Evolutionary conservation across 2,329 filamentous ascomycete species (phyloP).

Genomic region (Colletotrichum gigasporum): DNA sequence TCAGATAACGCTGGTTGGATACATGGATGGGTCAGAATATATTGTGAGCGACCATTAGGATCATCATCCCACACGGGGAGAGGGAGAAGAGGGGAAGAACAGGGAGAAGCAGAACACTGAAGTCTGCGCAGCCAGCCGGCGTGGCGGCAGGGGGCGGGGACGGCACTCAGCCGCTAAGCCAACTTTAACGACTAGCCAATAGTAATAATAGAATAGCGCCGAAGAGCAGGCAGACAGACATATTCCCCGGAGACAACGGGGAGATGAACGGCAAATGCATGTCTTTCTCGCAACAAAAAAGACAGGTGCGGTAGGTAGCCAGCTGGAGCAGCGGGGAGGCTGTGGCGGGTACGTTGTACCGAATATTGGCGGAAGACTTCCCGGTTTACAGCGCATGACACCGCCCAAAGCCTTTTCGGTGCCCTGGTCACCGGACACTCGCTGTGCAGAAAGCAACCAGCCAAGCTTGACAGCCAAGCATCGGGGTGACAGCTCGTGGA

Average conservation of each 20-base stretch:
- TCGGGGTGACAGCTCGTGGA: neutral
- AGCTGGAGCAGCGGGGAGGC: too few species aligned
- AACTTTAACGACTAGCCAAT: slow-evolving; percentile 13
- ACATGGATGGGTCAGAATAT: neutral
- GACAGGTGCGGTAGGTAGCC: too few species aligned
- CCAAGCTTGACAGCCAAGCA: neutral
- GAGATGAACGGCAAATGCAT: too few species aligned
- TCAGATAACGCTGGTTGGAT: neutral
- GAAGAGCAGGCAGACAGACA: neutral
- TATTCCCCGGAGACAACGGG: too few species aligned
- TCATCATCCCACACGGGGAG: neutral
- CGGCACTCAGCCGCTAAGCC: neutral
- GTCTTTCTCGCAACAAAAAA: too few species aligned
- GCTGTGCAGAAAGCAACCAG: too few species aligned
- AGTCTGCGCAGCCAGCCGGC: slow-evolving; percentile 2
- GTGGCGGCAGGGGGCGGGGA: slow-evolving; percentile 14
- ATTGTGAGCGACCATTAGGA: slow-evolving; percentile 8
- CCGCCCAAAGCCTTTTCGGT: too few species aligned
- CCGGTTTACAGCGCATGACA: too few species aligned
- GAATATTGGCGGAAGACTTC: too few species aligned
- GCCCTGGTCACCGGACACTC: too few species aligned
- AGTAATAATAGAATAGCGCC: neutral
- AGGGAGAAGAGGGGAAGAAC: neutral
- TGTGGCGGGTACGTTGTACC: too few species aligned
- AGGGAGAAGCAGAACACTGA: slow-evolving; percentile 4